These are phyloP conservation scores for Umbelopsis isabellina DNA, from an alignment of 192 early-diverging fungal species.

Conservation along the genomic window DNA sequence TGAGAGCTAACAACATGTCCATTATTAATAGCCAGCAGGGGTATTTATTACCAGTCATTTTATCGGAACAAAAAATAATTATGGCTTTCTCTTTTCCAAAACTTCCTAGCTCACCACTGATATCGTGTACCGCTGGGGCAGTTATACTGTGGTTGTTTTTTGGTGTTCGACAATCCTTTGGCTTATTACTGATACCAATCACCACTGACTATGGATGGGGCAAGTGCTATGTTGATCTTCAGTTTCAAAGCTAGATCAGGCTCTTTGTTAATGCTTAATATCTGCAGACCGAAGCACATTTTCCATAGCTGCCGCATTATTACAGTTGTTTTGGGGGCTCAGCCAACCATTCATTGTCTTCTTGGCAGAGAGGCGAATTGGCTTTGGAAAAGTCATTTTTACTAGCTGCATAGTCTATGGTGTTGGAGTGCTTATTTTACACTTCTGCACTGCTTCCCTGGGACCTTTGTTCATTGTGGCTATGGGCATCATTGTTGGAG, in stretches of 20 bases:
- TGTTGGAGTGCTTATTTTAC: slow-evolving; percentile 24
- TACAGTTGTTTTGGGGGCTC: slow-evolving; percentile 38
- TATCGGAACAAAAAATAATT: not conserved
- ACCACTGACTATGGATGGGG: slow-evolving; percentile 30
- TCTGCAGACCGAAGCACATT: slow-evolving; percentile 28
- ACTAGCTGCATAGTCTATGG: slow-evolving; percentile 14
- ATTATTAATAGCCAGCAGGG: too few relatives aligned
- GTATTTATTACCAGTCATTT: too few relatives aligned
- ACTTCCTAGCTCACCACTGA: slow-evolving; percentile 11
- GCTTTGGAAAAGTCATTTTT: slow-evolving; percentile 29
- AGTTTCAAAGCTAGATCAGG: not conserved
- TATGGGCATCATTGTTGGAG: slow-evolving; percentile 35
- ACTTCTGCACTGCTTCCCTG: not conserved
- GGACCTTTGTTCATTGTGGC: slow-evolving; percentile 30
- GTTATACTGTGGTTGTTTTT: slow-evolving; percentile 35
- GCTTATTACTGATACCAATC: slow-evolving; percentile 37
- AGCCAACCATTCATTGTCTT: slow-evolving; percentile 34
- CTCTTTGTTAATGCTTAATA: not conserved
- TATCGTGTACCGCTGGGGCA: slow-evolving; percentile 30
- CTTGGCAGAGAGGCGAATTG: slow-evolving; percentile 26
- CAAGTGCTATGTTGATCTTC: not conserved
- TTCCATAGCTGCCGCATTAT: slow-evolving; percentile 33
- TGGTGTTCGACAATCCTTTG: slow-evolving; percentile 40
- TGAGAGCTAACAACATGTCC: too few relatives aligned
- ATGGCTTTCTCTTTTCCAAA: slow-evolving; percentile 5